phyloP scores from a whole-genome alignment of 1,139 yeast genomes.

The Spathaspora sp. region DNA sequence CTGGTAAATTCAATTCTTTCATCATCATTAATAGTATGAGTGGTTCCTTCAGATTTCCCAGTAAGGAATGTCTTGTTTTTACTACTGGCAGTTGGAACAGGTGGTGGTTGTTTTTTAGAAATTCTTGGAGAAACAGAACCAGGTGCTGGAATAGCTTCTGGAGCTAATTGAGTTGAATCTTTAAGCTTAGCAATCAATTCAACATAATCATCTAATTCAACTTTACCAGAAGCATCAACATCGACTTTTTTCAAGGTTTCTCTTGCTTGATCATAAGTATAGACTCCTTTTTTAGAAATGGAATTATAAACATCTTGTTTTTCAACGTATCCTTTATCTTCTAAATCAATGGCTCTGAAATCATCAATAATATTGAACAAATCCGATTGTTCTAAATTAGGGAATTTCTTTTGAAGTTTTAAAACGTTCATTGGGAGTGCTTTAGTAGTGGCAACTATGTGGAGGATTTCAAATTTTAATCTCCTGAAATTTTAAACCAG shows the following conservation, averaged over 20 bases:
- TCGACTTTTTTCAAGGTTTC: conserved; percentile 87
- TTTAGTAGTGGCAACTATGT: neutral
- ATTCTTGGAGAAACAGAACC: conserved; percentile 23
- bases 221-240: conserved; percentile 96
- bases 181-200: conserved; percentile 76
- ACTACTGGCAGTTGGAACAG: conserved; percentile 49
- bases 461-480: neutral
- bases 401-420: conserved; percentile 75
- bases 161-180: conserved; percentile 36
- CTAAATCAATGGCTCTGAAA: conserved; percentile 71
- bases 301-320: conserved; percentile 87
- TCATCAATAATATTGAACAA: conserved; percentile 82
- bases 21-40: conserved; percentile 96
- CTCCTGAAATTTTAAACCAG: neutral
- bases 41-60: conserved; percentile 81
- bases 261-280: conserved; percentile 88
- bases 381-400: conserved; percentile 81
- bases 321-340: conserved; percentile 95
- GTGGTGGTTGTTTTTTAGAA: conserved; percentile 24
- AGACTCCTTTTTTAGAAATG: conserved; percentile 74
- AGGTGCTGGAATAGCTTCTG: conserved; percentile 12
- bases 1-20: conserved; percentile 94
- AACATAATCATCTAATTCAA: conserved; percentile 93
- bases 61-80: conserved; percentile 80
- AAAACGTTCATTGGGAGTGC: conserved; percentile 43